phyloP scores from a whole-genome alignment of 164 flowering plant species.

The Aristolochia contorta region DNA sequence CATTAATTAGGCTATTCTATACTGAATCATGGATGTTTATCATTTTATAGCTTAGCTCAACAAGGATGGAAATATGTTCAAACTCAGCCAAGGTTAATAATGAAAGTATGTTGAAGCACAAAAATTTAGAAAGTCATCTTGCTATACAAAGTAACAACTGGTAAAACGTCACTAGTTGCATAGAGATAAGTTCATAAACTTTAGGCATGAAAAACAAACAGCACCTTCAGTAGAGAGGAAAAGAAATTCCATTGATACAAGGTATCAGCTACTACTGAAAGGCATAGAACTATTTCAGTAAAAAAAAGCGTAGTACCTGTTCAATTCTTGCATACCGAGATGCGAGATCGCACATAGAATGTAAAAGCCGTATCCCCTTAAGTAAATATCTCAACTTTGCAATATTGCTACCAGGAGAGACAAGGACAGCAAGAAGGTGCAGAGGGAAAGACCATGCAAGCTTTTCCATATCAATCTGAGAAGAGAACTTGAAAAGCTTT shows the following conservation, averaged over 20 bases:
- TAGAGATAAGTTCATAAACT: not conserved
- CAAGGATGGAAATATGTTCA: no score
- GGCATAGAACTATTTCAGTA: not conserved
- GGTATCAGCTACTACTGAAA: not conserved
- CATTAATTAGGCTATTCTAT: no score
- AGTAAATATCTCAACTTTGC: slow-evolving; percentile 45
- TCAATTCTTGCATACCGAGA: slow-evolving; percentile 64
- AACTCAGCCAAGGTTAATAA: no score
- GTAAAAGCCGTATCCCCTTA: slow-evolving; percentile 64
- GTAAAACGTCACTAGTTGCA: not conserved
- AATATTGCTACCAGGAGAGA: slow-evolving; percentile 48
- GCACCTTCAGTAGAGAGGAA: not conserved
- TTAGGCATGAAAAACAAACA: not conserved
- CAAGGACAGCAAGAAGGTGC: slow-evolving; percentile 73
- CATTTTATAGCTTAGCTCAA: no score
- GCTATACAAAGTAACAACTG: not conserved
- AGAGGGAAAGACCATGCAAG: slow-evolving; percentile 64
- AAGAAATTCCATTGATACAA: not conserved
- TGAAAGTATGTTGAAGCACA: no score
- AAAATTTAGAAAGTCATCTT: not conserved
- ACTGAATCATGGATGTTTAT: no score
- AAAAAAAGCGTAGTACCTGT: slow-evolving; percentile 39
- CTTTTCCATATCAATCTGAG: slow-evolving; percentile 78
- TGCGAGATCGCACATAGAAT: slow-evolving; percentile 67
- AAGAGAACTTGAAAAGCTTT: slow-evolving; percentile 5